Percentiles rank a stretch among this genome's conserved stretches.
Evolutionary conservation across 495 filamentous ascomycete species (phyloP).

Genomic region (Penicillium robsamsonii): DNA sequence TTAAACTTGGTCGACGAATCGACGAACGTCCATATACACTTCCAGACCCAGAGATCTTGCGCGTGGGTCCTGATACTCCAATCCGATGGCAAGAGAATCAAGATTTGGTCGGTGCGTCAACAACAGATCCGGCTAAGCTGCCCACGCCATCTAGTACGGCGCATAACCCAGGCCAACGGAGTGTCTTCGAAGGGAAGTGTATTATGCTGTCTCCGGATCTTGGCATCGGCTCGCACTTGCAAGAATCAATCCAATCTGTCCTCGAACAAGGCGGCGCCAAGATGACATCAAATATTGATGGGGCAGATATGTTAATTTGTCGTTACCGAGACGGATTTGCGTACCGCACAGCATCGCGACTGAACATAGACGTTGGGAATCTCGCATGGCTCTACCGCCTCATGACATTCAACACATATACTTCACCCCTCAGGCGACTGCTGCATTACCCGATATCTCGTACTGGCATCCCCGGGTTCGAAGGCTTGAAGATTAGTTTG

Average conservation of each 20-base stretch:
- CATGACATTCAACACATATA: slow-evolving; percentile 85
- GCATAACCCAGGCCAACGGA: slow-evolving; percentile 34
- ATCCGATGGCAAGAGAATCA: slow-evolving; percentile 55
- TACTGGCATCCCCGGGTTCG: slow-evolving; percentile 74
- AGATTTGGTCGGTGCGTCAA: slow-evolving; percentile 71
- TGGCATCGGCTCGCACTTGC: slow-evolving; percentile 60
- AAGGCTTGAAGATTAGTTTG: slow-evolving; percentile 72
- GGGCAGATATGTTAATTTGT: slow-evolving; percentile 80
- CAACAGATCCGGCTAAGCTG: slow-evolving; percentile 57
- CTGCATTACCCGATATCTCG: slow-evolving; percentile 86
- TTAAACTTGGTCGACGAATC: slow-evolving; percentile 85
- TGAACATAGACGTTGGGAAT: slow-evolving; percentile 81
- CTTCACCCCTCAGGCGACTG: slow-evolving; percentile 71
- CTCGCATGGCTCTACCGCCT: slow-evolving; percentile 90
- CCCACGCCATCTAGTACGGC: slow-evolving; percentile 43
- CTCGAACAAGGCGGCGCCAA: slow-evolving; percentile 66
- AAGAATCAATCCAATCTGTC: slow-evolving; percentile 64
- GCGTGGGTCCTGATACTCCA: slow-evolving; percentile 50
- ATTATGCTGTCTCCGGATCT: slow-evolving; percentile 67
- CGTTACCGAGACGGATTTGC: slow-evolving; percentile 79
- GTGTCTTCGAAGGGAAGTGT: slow-evolving; percentile 55
- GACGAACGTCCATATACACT: slow-evolving; percentile 83
- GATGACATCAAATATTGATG: slow-evolving; percentile 62
- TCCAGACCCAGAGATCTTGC: slow-evolving; percentile 79
- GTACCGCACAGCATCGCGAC: slow-evolving; percentile 71